A percentile compares a stretch with the other conserved stretches of the same genome.
Evolutionary conservation across 2,329 filamentous ascomycete species (phyloP).

Genomic region (Elsinoe fawcettii): DNA sequence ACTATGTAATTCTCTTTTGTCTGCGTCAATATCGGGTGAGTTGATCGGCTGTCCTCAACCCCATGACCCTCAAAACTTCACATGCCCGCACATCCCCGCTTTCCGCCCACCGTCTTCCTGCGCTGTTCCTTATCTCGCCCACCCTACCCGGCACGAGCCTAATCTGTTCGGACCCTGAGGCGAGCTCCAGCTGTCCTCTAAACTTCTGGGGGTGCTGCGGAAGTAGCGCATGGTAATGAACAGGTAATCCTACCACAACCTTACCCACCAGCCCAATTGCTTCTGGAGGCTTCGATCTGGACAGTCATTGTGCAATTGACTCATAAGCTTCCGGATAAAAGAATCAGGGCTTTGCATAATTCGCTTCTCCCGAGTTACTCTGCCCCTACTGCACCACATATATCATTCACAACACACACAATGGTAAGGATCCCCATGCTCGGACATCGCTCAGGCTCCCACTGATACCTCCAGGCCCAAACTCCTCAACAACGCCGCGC

Average conservation of each 20-base stretch:
- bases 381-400: background rate
- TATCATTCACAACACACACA: background rate
- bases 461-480: slow-evolving; percentile 53
- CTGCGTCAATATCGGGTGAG: no score
- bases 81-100: background rate
- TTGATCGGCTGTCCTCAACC: background rate
- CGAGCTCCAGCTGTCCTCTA: slow-evolving; percentile 8
- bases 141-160: background rate
- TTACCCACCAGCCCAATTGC: background rate
- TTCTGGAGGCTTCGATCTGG: background rate
- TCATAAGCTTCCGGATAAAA: background rate
- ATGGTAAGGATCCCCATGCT: background rate
- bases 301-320: background rate
- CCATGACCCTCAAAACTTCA: slow-evolving; percentile 3
- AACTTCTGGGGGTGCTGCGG: background rate
- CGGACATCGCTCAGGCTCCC: background rate
- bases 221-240: background rate
- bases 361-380: no score
- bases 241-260: background rate
- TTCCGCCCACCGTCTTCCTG: background rate
- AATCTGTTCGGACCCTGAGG: background rate
- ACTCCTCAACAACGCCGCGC: slow-evolving; percentile 75
- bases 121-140: background rate
- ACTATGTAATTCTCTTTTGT: no score
- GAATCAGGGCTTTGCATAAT: background rate